phyloP scores from a whole-genome alignment of 495 filamentous ascomycete species.

The Podospora appendiculata region DNA sequence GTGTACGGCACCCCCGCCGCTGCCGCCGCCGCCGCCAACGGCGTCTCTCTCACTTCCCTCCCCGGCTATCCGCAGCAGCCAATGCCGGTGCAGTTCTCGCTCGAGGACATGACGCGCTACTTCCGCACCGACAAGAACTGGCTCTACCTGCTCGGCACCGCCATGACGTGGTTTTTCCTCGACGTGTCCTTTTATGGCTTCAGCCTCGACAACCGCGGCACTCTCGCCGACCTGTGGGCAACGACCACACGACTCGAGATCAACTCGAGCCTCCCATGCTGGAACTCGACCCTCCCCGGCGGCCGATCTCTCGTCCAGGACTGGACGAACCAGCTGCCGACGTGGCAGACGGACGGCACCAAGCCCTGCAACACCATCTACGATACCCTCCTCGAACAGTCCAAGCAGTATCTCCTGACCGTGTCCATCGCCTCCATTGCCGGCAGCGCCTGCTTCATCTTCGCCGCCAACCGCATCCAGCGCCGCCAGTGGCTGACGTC shows the following conservation, averaged over 20 bases:
- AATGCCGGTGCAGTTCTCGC: conserved; percentile 22
- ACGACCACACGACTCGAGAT: conserved; percentile 6
- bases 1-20: conserved; percentile 41
- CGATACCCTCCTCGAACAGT: conserved; percentile 54
- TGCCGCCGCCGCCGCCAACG: conserved; percentile 39
- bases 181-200: conserved; percentile 32
- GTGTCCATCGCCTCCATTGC: conserved; percentile 58
- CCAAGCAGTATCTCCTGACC: conserved; percentile 60
- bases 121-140: conserved; percentile 29
- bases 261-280: conserved; percentile 26
- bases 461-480: conserved; percentile 59
- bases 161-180: conserved; percentile 30
- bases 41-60: conserved; percentile 57
- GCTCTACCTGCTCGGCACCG: conserved; percentile 29
- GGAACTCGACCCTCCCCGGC: conserved; percentile 49
- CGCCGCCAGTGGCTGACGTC: conserved; percentile 32
- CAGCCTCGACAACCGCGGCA: conserved; percentile 26
- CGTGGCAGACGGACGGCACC: conserved; percentile 28
- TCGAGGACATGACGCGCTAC: conserved; percentile 19
- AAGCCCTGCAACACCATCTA: conserved; percentile 48
- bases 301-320: conserved; percentile 19
- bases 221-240: conserved; percentile 27
- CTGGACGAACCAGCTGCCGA: conserved; percentile 19
- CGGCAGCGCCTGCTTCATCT: conserved; percentile 34
- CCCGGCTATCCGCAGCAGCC: conserved; percentile 14